Evolutionary conservation across 2,329 filamentous ascomycete genomes (phyloP).

Genomic region (Fusarium sp.): DNA sequence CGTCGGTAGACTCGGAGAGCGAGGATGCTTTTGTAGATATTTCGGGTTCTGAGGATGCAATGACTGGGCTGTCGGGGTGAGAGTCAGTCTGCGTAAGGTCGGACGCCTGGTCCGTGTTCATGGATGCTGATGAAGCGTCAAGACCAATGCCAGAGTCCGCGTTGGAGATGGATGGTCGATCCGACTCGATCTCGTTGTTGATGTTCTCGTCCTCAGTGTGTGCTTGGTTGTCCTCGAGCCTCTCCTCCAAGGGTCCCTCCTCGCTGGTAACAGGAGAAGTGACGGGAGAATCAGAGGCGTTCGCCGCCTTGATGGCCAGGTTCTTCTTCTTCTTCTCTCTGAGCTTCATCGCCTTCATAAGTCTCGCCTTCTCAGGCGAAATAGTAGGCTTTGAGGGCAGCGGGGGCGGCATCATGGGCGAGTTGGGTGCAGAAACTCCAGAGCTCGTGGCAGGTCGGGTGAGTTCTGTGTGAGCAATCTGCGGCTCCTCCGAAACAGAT

Average conservation of each 20-base stretch:
- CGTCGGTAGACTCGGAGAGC: constrained; percentile 71
- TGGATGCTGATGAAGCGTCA: constrained; percentile 56
- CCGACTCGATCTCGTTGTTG: constrained; percentile 37
- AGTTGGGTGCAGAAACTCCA: constrained; percentile 56
- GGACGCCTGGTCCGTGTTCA: constrained; percentile 59
- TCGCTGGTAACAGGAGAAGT: constrained; percentile 35
- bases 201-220: constrained; percentile 37
- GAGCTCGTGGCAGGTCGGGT: constrained; percentile 59
- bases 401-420: constrained; percentile 52
- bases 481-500: constrained; percentile 49
- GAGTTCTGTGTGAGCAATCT: constrained; percentile 37
- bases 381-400: constrained; percentile 65
- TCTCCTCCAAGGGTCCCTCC: constrained; percentile 36
- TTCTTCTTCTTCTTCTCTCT: constrained; percentile 78
- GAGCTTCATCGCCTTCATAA: constrained; percentile 95
- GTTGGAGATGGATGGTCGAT: constrained; percentile 54
- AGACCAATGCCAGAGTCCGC: constrained; percentile 68
- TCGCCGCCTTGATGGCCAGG: constrained; percentile 44
- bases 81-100: constrained; percentile 66
- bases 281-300: constrained; percentile 29
- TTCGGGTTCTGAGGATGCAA: constrained; percentile 65
- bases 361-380: constrained; percentile 87
- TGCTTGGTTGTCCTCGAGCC: constrained; percentile 35
- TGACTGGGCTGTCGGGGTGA: constrained; percentile 67
- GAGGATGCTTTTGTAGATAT: constrained; percentile 74